phyloP scores from a whole-genome alignment of 306 rosid species.

The Prunus padus region DNA sequence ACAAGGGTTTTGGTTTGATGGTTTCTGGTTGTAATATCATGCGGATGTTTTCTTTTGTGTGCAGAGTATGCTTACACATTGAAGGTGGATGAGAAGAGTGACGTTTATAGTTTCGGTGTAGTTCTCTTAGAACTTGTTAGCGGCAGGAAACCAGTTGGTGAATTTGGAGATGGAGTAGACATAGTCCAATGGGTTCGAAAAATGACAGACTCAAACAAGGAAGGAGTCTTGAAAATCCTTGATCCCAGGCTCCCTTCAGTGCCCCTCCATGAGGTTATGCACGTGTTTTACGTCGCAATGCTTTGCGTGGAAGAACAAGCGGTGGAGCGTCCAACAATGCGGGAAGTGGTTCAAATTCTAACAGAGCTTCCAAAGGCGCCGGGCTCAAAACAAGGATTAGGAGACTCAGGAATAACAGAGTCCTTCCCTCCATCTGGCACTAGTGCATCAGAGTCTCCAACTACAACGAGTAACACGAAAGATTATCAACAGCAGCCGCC shows the following conservation, averaged over 20 bases:
- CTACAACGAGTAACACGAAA: slow-evolving; percentile 38
- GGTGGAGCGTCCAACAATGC: slow-evolving; percentile 93
- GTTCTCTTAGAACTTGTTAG: slow-evolving; percentile 79
- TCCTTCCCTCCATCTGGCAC: slow-evolving; percentile 41
- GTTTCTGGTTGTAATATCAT: neutral
- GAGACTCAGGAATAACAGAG: slow-evolving; percentile 39
- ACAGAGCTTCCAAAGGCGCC: slow-evolving; percentile 82
- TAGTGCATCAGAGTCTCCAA: slow-evolving; percentile 48
- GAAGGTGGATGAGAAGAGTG: slow-evolving; percentile 94
- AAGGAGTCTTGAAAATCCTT: slow-evolving; percentile 75
- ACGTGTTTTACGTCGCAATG: slow-evolving; percentile 89
- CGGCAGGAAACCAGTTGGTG: slow-evolving; percentile 94
- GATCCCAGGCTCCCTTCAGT: slow-evolving; percentile 89
- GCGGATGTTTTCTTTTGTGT: slow-evolving; percentile 15
- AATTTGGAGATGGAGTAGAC: slow-evolving; percentile 95
- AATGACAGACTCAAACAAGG: slow-evolving; percentile 82
- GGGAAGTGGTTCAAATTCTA: slow-evolving; percentile 94
- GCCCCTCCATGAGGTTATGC: slow-evolving; percentile 85
- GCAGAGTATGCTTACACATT: slow-evolving; percentile 95
- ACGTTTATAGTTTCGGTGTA: slow-evolving; percentile 91
- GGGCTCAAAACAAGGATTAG: slow-evolving; percentile 39
- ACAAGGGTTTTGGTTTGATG: neutral
- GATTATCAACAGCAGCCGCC: slow-evolving; percentile 43
- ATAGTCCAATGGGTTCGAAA: slow-evolving; percentile 94
- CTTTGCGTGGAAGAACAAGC: slow-evolving; percentile 97